Conservation (phyloP, 2,329 filamentous ascomycete species). For the Colletotrichum tropicale region DNA sequence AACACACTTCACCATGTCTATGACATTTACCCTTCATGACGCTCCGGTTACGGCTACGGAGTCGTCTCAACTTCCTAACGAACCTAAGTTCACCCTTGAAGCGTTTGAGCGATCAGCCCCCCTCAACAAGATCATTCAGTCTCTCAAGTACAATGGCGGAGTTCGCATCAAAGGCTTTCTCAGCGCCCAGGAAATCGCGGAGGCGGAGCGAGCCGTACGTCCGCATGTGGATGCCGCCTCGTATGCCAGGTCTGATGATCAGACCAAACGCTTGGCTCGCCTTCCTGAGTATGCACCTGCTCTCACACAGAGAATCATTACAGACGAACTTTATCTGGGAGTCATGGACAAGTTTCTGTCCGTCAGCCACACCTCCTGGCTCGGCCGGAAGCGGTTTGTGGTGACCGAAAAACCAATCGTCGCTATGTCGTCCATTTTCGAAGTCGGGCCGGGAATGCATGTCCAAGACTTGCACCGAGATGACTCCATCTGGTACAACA, state of each 20-base stretch:
- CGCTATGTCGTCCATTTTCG: background rate
- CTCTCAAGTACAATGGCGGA: background rate
- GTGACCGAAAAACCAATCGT: background rate
- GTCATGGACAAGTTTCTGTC: background rate
- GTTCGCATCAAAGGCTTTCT: background rate
- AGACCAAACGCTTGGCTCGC: background rate
- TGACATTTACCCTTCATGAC: background rate
- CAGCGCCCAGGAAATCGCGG: background rate
- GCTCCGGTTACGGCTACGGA: background rate
- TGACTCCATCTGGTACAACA: background rate
- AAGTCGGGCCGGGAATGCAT: background rate
- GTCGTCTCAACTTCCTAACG: background rate
- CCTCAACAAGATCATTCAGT: background rate
- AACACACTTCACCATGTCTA: background rate
- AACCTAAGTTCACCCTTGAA: background rate
- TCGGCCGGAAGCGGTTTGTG: background rate
- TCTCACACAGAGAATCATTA: background rate
- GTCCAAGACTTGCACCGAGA: background rate
- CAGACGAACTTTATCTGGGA: background rate
- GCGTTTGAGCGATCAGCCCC: background rate
- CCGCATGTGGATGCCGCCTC: background rate
- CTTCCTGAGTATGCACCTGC: background rate
- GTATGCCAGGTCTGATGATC: conserved; percentile 5
- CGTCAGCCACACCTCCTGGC: background rate
- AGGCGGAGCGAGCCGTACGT: background rate